Percentiles rank a stretch among this genome's conserved stretches.
phyloP scores from a whole-genome alignment of 2,329 filamentous ascomycete species.

The Arthroderma sp. region DNA sequence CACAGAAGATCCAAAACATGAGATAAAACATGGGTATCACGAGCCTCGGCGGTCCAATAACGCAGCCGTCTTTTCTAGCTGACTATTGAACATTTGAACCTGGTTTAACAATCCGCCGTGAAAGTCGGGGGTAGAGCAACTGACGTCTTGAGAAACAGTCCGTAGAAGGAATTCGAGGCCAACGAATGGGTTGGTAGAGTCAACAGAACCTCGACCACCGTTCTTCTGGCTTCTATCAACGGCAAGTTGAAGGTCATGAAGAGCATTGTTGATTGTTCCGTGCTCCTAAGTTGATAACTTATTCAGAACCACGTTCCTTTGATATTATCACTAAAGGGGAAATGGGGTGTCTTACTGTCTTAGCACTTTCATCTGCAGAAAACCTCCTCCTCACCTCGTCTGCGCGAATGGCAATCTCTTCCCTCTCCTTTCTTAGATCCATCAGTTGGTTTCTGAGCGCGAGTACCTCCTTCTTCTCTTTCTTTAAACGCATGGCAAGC shows the following conservation, averaged over 20 bases:
- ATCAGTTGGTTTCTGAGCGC: constrained; percentile 38
- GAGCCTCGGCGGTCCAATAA: neutral
- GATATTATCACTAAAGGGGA: neutral
- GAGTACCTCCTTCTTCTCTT: constrained; percentile 35
- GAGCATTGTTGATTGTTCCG: constrained; percentile 31
- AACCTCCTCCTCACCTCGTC: constrained; percentile 38
- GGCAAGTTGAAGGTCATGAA: constrained; percentile 31
- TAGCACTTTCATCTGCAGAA: constrained; percentile 28
- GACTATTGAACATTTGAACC: constrained; percentile 33
- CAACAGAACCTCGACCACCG: constrained; percentile 10
- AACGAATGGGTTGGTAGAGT: constrained; percentile 18
- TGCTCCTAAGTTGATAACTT: constrained; percentile 22
- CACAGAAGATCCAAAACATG: too few species aligned
- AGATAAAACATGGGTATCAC: neutral
- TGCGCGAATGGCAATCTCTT: constrained; percentile 39
- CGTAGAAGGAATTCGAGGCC: constrained; percentile 35
- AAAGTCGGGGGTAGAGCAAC: constrained; percentile 27
- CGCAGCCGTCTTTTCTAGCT: constrained; percentile 23
- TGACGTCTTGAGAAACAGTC: constrained; percentile 31
- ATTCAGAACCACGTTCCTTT: neutral
- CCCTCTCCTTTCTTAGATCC: constrained; percentile 37
- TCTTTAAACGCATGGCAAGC: constrained; percentile 35
- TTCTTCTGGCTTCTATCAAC: constrained; percentile 28
- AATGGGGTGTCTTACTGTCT: constrained; percentile 21
- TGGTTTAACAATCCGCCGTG: constrained; percentile 33